Evolutionary conservation across 139 green algal genomes (phyloP), one percentile per base, ranked within the genome.

Genomic region (Auxenochlorella pyrenoidosa): DNA sequence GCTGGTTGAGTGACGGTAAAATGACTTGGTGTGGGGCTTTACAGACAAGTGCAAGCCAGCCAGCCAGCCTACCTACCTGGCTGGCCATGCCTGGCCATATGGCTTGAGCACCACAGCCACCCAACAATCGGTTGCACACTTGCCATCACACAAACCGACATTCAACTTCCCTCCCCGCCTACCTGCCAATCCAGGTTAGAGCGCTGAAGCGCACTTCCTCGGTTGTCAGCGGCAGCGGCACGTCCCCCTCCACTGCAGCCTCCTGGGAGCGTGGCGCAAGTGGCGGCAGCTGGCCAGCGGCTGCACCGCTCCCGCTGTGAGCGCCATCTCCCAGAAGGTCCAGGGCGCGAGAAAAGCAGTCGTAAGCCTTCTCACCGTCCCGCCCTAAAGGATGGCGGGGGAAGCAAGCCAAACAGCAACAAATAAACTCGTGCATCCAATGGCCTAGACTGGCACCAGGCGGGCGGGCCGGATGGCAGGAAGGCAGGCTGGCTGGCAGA

Each of bases 101-200:
- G 1, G 5, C 22, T 22, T 51, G 8, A 30, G 16, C 10, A 38
- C 12, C 44, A 82, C 26, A 12, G 1, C n/a, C 5, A 43, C 47
- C 34, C 30, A 36, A 16, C 30, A 2, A 41, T n/a, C 44, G 3
- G 15, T 22, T 12, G 1, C 34, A 77, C 34, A 18, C 70, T n/a
- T 26, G 38, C n/a, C n/a, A n/a, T n/a, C n/a, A n/a, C n/a, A 40
- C 10, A 41, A 32, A 43, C 36, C 28, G n/a, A 32, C 47, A 22
- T 30, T 13, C 16, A 43, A 1, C 70, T 12, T 32, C 12, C 18
- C 40, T 2, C 4, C n/a, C 43, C 32, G 32, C 51, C 30, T 54
- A 83, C 77, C 77, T 83, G 43, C 77, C 77, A 12, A 83, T 68
- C 77, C 77, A 83, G 43, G 77, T 83, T 0, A 83, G 51, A 4